A percentile compares a stretch with the other conserved stretches of the same genome.
phyloP scores from a whole-genome alignment of 345 rosid genomes.

The Hibiscus syriacus region DNA sequence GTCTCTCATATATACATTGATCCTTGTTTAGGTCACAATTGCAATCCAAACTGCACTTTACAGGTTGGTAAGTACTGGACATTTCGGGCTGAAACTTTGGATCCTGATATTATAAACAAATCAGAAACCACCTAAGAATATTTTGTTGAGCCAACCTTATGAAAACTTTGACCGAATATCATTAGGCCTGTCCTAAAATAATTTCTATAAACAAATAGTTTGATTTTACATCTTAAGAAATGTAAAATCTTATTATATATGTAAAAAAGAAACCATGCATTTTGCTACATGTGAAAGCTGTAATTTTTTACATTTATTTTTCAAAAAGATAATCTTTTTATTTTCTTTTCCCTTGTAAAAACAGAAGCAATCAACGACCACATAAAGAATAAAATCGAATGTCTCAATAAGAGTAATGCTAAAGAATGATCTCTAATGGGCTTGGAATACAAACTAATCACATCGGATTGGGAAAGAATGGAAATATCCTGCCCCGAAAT shows the following conservation, averaged over 20 bases:
- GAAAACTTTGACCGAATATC: neutral
- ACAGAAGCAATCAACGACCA: neutral
- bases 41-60: slow-evolving; percentile 78
- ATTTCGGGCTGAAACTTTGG: slow-evolving; percentile 74
- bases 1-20: slow-evolving; percentile 76
- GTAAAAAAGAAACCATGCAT: neutral
- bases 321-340: too few relatives aligned
- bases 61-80: slow-evolving; percentile 64
- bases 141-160: neutral
- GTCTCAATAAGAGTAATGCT: neutral
- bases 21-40: slow-evolving; percentile 47
- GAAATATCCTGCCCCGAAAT: too few relatives aligned
- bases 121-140: neutral
- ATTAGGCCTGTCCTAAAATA: neutral
- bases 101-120: slow-evolving; percentile 45
- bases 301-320: neutral
- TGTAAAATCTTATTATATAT: neutral
- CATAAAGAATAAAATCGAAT: neutral
- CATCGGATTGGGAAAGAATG: too few relatives aligned
- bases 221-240: neutral
- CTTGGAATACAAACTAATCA: too few relatives aligned
- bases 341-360: too few relatives aligned
- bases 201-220: neutral
- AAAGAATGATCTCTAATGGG: too few relatives aligned
- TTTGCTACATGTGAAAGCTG: neutral